Conservation (phyloP, 148 eudicot species). For the Heliamphora exappendiculata region DNA sequence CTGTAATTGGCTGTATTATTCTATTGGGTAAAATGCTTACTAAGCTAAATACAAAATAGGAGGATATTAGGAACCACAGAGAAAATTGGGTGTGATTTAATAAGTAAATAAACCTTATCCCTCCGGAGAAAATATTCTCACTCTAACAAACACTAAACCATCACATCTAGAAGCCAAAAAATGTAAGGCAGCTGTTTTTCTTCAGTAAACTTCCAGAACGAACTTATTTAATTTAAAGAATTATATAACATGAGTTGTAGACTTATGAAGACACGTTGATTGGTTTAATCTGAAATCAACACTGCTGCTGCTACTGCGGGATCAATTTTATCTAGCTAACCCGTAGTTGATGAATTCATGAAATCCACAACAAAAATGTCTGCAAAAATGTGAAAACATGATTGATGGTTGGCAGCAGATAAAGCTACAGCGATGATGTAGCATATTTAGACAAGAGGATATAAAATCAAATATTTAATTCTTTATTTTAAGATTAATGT, state of each 20-base stretch:
- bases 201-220: constrained; percentile 51
- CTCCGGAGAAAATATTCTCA: too few species aligned
- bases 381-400: too few species aligned
- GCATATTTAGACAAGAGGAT: not conserved
- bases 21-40: too few species aligned
- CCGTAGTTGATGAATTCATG: too few species aligned
- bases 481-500: not conserved
- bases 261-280: not conserved
- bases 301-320: not conserved
- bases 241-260: not conserved
- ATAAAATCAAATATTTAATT: not conserved
- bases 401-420: too few species aligned
- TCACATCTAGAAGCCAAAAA: constrained; percentile 59
- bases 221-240: constrained; percentile 17
- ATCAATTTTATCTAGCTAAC: not conserved
- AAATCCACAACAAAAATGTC: too few species aligned
- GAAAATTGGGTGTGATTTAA: too few species aligned
- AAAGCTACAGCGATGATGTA: too few species aligned
- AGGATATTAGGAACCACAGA: too few species aligned
- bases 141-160: constrained; percentile 75
- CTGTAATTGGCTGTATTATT: too few species aligned
- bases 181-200: constrained; percentile 55
- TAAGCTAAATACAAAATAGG: too few species aligned
- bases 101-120: too few species aligned
- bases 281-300: not conserved